A percentile compares a stretch with the other conserved stretches of the same genome.
Conservation (phyloP, 1,284 basidiomycete species). For the Ustilago tritici region DNA sequence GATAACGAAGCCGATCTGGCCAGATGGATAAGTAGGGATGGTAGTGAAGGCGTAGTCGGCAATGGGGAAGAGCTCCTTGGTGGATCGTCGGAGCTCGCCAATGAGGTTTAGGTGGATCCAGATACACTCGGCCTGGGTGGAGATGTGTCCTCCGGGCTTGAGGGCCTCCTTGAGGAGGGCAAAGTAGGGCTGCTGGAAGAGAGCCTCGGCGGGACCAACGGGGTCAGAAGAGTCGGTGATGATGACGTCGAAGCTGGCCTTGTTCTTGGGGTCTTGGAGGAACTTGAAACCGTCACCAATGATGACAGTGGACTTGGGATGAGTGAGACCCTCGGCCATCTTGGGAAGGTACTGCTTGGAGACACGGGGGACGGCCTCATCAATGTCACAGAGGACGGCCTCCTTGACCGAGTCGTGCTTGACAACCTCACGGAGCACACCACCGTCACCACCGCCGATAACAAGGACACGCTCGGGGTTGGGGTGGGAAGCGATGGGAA, state of each 20-base stretch:
- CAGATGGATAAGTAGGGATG: slow-evolving; percentile 96
- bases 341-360: slow-evolving; percentile 93
- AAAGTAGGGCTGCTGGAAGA: slow-evolving; percentile 99
- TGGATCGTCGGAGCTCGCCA: slow-evolving; percentile 80
- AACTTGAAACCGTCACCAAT: slow-evolving; percentile 98
- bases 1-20: slow-evolving; percentile 95
- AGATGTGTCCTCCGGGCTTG: slow-evolving; percentile 89
- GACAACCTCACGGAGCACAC: slow-evolving; percentile 93
- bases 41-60: slow-evolving; percentile 95
- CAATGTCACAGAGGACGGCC: slow-evolving; percentile 97
- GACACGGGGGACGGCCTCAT: slow-evolving; percentile 96
- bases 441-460: slow-evolving; percentile 84
- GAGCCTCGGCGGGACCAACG: slow-evolving; percentile 91
- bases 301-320: slow-evolving; percentile 86
- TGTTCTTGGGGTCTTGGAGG: slow-evolving; percentile 86
- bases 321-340: slow-evolving; percentile 87
- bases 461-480: slow-evolving; percentile 96
- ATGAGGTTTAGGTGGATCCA: slow-evolving; percentile 96
- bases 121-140: slow-evolving; percentile 94
- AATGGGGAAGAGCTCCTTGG: slow-evolving; percentile 82
- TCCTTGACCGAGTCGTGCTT: slow-evolving; percentile 92
- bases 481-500: slow-evolving; percentile 94
- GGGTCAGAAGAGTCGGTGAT: slow-evolving; percentile 98
- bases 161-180: slow-evolving; percentile 90
- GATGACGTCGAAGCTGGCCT: slow-evolving; percentile 88